phyloP scores from a whole-genome alignment of 148 eudicot species.

The Fagopyrum tataricum region DNA sequence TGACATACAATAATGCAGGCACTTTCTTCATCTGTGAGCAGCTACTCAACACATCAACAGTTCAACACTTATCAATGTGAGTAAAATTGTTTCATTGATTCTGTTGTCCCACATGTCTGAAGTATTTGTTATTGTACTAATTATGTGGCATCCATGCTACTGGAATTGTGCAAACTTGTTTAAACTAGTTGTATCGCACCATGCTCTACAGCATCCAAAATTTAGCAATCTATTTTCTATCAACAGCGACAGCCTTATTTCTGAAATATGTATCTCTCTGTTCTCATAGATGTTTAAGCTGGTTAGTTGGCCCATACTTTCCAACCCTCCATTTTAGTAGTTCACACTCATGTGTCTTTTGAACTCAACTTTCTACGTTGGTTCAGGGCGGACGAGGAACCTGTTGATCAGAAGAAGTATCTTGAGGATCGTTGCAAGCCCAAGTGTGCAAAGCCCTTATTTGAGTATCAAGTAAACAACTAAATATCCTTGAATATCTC shows the following conservation, averaged over 20 bases:
- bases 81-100: background rate
- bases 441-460: conserved; percentile 33
- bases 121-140: background rate
- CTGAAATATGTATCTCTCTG: background rate
- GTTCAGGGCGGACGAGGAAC: conserved; percentile 38
- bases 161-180: background rate
- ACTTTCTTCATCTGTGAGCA: background rate
- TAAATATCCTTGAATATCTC: background rate
- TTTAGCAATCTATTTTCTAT: background rate
- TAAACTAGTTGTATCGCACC: background rate
- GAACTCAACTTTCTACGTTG: background rate
- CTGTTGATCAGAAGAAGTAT: conserved; percentile 34
- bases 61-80: conserved; percentile 3
- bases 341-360: background rate
- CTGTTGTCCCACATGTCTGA: background rate
- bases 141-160: background rate
- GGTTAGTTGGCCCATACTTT: background rate
- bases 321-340: background rate
- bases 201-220: background rate
- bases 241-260: background rate
- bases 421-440: conserved; percentile 40
- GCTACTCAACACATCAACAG: conserved; percentile 2
- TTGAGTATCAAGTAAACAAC: conserved; percentile 28
- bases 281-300: background rate
- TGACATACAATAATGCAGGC: background rate